Evolutionary conservation across 2,329 filamentous ascomycete species (phyloP).

Genomic region (Exophiala spinifera): DNA sequence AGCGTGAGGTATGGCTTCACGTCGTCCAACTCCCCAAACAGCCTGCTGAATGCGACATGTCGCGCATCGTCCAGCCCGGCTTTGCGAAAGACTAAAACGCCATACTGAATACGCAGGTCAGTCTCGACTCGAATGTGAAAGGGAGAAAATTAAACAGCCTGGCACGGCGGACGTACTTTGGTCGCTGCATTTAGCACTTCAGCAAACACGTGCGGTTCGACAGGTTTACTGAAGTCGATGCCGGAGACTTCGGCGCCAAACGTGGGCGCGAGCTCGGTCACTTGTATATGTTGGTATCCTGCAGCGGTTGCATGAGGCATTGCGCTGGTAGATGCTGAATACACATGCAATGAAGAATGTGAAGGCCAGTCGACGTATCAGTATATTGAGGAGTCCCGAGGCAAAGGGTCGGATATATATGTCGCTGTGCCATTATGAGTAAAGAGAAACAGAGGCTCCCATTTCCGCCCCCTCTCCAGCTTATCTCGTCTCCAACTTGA

Average conservation of each 20-base stretch:
- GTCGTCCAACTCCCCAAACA: slow-evolving; percentile 57
- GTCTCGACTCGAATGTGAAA: neutral
- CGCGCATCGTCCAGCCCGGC: slow-evolving; percentile 50
- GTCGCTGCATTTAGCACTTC: slow-evolving; percentile 36
- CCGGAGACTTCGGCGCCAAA: slow-evolving; percentile 37
- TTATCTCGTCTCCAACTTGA: slow-evolving; percentile 6
- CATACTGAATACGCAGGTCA: slow-evolving; percentile 42
- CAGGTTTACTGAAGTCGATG: slow-evolving; percentile 36
- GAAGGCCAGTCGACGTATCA: neutral
- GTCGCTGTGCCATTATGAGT: neutral
- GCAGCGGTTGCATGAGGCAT: slow-evolving; percentile 11
- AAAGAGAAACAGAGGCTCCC: neutral
- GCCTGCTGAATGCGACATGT: slow-evolving; percentile 51
- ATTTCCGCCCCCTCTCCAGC: neutral
- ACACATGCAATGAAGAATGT: neutral
- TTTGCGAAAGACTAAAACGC: slow-evolving; percentile 51
- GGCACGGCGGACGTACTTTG: slow-evolving; percentile 30
- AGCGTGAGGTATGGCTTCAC: slow-evolving; percentile 49
- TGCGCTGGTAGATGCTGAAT: neutral
- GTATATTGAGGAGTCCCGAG: no score
- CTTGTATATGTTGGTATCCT: slow-evolving; percentile 6
- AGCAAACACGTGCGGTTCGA: slow-evolving; percentile 35
- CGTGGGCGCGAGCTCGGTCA: slow-evolving; percentile 1
- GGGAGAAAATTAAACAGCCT: neutral
- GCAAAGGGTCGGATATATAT: no score